Percentiles rank a stretch among this genome's conserved stretches.
Conservation (phyloP, 2,329 filamentous ascomycete species). For the Pyricularia sp. region DNA sequence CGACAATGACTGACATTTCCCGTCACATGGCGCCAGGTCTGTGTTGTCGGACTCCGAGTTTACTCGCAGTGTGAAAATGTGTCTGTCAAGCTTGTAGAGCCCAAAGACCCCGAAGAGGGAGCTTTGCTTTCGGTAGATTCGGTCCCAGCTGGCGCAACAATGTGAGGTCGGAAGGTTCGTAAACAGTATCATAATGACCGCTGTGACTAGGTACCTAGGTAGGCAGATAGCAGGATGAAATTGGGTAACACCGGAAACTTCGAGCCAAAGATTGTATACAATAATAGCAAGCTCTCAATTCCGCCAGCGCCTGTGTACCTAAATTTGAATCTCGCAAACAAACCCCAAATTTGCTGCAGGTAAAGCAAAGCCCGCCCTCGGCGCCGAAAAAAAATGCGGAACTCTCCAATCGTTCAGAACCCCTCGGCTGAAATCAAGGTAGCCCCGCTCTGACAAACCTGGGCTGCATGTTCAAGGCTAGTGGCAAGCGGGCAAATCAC, state of each 20-base stretch:
- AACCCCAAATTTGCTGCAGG: background rate
- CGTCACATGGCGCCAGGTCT: constrained; percentile 8
- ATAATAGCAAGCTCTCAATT: background rate
- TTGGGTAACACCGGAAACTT: background rate
- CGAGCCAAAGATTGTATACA: background rate
- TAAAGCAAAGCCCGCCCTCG: background rate
- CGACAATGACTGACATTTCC: background rate
- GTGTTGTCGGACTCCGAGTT: constrained; percentile 28
- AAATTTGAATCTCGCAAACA: background rate
- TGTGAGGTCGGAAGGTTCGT: constrained; percentile 8
- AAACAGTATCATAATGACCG: background rate
- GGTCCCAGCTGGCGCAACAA: constrained; percentile 20
- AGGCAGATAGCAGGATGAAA: background rate
- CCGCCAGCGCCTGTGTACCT: background rate
- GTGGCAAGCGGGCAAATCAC: background rate
- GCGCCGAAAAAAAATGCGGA: background rate
- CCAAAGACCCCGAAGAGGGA: constrained; percentile 19
- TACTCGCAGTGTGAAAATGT: constrained; percentile 26
- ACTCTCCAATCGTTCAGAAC: background rate
- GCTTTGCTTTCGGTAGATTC: constrained; percentile 17
- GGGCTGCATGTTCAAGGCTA: background rate
- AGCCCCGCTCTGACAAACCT: background rate
- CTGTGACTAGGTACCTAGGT: background rate
- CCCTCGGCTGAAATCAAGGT: background rate
- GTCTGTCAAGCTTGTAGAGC: constrained; percentile 23